phyloP scores from a whole-genome alignment of 179 eudicot species.

The Monotropa hypopitys region DNA sequence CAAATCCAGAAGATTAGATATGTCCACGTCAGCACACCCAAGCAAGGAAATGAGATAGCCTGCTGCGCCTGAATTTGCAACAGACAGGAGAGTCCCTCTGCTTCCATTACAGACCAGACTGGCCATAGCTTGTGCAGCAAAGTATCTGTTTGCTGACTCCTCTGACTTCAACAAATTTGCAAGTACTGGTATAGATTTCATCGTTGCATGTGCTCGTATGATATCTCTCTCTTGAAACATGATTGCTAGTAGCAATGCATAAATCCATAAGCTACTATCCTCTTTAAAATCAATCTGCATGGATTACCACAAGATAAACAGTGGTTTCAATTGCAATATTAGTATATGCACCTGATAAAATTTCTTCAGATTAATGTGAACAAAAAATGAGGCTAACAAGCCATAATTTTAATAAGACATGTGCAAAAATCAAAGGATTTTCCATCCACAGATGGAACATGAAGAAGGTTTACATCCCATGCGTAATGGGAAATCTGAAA shows the following conservation, averaged over 20 bases:
- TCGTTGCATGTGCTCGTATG: conserved; percentile 70
- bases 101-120: conserved; percentile 95
- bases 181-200: conserved; percentile 76
- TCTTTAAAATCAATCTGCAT: conserved; percentile 57
- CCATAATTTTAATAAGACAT: too few relatives aligned
- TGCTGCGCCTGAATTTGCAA: conserved; percentile 93
- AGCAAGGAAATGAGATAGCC: conserved; percentile 74
- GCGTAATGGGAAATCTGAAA: not conserved
- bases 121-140: conserved; percentile 90
- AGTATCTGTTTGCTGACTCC: conserved; percentile 70
- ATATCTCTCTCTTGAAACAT: conserved; percentile 89
- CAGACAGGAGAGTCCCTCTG: conserved; percentile 90
- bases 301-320: conserved; percentile 2
- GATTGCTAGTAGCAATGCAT: conserved; percentile 70
- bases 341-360: not conserved
- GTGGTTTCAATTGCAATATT: not conserved
- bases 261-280: conserved; percentile 74
- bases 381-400: not conserved
- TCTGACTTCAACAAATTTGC: conserved; percentile 78
- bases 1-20: conserved; percentile 61
- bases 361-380: not conserved
- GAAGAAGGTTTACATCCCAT: not conserved
- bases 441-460: not conserved
- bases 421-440: not conserved
- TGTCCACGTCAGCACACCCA: conserved; percentile 88